These are phyloP conservation scores for Angophora floribunda DNA, from an alignment of 345 rosid species.

Conservation along the genomic window DNA sequence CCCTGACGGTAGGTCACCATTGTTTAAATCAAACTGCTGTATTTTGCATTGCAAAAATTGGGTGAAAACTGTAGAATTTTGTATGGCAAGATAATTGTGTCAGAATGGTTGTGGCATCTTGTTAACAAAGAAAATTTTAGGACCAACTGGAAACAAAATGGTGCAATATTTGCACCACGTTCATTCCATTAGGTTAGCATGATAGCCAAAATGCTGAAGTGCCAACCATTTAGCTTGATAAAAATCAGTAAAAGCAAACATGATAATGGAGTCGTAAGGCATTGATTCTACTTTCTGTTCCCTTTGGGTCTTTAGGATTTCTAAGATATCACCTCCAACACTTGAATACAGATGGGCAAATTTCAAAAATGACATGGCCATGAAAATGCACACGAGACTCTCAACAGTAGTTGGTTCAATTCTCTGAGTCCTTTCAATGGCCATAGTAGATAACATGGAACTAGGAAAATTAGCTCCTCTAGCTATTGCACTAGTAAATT, in stretches of 20 bases:
- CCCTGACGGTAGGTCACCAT: background rate
- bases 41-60: background rate
- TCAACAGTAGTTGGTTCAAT: background rate
- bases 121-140: background rate
- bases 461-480: background rate
- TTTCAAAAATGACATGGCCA: background rate
- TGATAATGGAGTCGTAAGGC: background rate
- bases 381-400: background rate
- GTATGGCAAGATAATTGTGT: background rate
- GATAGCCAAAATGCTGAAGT: background rate
- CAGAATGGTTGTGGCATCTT: background rate
- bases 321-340: background rate
- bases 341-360: background rate
- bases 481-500: background rate
- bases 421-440: background rate
- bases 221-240: background rate
- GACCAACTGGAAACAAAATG: background rate
- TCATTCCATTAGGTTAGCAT: background rate
- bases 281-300: background rate
- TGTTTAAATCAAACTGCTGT: background rate
- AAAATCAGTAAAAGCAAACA: background rate
- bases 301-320: background rate
- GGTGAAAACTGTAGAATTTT: background rate
- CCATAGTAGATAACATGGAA: background rate
- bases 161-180: background rate